Conservation (phyloP, 192 early-diverging fungal species). For the Irineochytrium annulatum region DNA sequence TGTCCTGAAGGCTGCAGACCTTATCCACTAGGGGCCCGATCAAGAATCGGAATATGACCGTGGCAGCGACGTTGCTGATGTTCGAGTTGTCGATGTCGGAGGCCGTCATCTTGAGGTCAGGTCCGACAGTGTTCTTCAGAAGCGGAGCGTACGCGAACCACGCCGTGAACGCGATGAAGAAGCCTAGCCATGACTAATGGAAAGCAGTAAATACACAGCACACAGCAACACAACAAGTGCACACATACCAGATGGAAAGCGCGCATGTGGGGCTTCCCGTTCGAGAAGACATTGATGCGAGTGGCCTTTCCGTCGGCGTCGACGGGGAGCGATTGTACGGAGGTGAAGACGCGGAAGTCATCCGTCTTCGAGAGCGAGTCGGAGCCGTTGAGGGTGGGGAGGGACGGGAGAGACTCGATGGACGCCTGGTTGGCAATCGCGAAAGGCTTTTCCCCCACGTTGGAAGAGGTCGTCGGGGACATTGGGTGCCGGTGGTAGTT, state of each 20-base stretch:
- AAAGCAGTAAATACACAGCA: too few relatives aligned
- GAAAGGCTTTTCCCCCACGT: too few relatives aligned
- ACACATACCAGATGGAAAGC: slow-evolving; percentile 33
- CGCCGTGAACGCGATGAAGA: slow-evolving; percentile 34
- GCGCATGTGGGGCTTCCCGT: slow-evolving; percentile 27
- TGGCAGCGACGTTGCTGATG: slow-evolving; percentile 50
- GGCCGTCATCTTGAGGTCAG: slow-evolving; percentile 47
- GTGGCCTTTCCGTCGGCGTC: slow-evolving; percentile 17
- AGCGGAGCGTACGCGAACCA: slow-evolving; percentile 66
- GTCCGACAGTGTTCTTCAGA: slow-evolving; percentile 44
- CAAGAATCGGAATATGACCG: slow-evolving; percentile 51
- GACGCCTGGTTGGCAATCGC: neutral
- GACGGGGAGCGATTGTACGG: slow-evolving; percentile 12
- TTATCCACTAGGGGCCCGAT: slow-evolving; percentile 35
- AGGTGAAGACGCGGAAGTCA: neutral
- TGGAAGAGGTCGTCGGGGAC: neutral
- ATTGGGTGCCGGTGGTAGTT: neutral
- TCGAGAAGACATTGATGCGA: slow-evolving; percentile 8
- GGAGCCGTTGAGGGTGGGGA: neutral
- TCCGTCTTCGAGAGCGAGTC: neutral
- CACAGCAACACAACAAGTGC: too few relatives aligned
- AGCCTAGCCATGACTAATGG: slow-evolving; percentile 37
- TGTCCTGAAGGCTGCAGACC: slow-evolving; percentile 5
- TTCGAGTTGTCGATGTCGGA: slow-evolving; percentile 43
- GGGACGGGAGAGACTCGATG: neutral